Base-by-base conservation (phyloP, 1,139 yeast genomes). In the Blastobotrys malaysiensis region DNA sequence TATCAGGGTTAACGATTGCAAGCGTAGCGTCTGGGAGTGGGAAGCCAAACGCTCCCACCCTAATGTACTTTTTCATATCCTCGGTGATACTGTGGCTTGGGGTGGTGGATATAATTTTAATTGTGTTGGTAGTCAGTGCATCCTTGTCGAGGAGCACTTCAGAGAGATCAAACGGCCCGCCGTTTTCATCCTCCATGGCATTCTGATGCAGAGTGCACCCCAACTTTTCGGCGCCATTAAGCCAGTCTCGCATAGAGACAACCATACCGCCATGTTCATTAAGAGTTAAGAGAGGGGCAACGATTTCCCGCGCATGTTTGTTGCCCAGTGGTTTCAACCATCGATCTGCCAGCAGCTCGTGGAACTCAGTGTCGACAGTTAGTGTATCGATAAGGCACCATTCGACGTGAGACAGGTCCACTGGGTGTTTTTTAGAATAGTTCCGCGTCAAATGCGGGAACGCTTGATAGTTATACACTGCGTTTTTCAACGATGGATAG, bases 251-350 rank as follows among this genome's bases (percentile, higher is more conserved):
- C 78, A 90, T 79, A 0, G 97, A 83, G 18, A 93, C 84, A 4
- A 91, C 93, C 83, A 93, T 88, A 1, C 99, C 99, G 36, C 99
- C 99, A 65, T 90, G 95, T 65, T 93, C 99, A 61, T 89, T 83
- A 52, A 93, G 73, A 0, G 97, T 88, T 48, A 95, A 75, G 78
- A 95, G 81, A 0, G 99, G 99, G 0, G 96, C 86, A 24, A 91
- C 84, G 1, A 91, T 88, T 56, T 83, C 82, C 46, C 86, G 80
- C 0, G 96, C 86, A 52, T 81, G 81, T 54, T 76, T 80, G 65
- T 96, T 90, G 0, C 99, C 99, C 55, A 93, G 72, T 2, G 98
- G 98, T 59, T 86, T 81, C 54, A 93, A 76, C 88, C 96, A 93
- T 58, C 98, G 78, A 62, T 90, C 95, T n/a, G 96, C 83, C 49